A percentile compares a stretch with the other conserved stretches of the same genome.
phyloP scores from a whole-genome alignment of 257 asterid species.

The Eucommia ulmoides region DNA sequence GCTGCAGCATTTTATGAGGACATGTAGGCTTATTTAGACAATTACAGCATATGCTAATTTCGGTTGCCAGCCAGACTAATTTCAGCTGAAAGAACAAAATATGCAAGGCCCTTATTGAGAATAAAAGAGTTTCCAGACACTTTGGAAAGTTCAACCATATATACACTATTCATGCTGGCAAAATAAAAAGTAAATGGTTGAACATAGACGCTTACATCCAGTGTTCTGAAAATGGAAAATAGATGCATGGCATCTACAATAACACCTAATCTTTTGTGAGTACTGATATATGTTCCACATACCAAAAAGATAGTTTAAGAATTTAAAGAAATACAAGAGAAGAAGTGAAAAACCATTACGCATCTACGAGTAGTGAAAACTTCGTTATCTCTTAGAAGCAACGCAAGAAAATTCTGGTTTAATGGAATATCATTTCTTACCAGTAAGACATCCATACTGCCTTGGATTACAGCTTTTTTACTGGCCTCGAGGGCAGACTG shows the following conservation, averaged over 20 bases:
- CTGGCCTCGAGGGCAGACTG: conserved; percentile 71
- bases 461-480: conserved; percentile 66
- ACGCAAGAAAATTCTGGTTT: too few species aligned
- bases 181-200: too few species aligned
- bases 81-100: background rate
- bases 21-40: background rate
- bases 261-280: background rate
- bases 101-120: background rate
- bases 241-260: background rate
- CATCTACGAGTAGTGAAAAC: background rate
- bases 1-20: too few species aligned
- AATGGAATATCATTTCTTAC: conserved; percentile 22
- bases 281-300: background rate
- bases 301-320: background rate
- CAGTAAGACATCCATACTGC: conserved; percentile 66
- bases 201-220: background rate
- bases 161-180: too few species aligned
- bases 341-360: background rate
- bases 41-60: too few species aligned
- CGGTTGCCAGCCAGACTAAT: background rate
- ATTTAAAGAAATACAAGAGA: background rate
- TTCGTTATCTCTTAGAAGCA: conserved; percentile 1
- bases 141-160: background rate
- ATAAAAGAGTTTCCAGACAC: background rate
- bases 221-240: background rate